Base-by-base conservation (phyloP, 371 early-diverging fungal genomes). In the Syncephalastrum sp. region DNA sequence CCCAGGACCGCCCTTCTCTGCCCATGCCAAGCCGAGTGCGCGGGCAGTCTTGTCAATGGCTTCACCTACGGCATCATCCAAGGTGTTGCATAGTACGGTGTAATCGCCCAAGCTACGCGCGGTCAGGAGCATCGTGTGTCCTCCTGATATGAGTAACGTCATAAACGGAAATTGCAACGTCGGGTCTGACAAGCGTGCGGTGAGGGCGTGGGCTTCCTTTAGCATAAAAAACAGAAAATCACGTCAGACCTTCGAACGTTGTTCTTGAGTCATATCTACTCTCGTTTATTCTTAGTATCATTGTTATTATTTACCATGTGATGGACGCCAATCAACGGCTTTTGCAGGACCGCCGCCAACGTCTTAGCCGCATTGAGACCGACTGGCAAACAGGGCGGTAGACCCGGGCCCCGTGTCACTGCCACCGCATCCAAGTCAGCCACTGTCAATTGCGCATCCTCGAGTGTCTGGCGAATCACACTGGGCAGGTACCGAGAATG, bases 41-140 rank as follows among this genome's bases (percentile, higher is more conserved):
- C 93, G 75, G 1, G 92, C 85, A 1, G 82, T 83, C 64, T 91
- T 93, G 70, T 93, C 93, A 55, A 88, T 89, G 3, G 91, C 91
- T 53, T 91, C 92, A 13, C 93, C 92, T 8, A 91, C 81, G 16
- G 90, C 86, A 63, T 91, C 88, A 71, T 92, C 93, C 23, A 88
- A 61, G 3, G 92, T 91, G 1, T 85, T 77, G 15, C 86, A 92
- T 21, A 93, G 56, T 42, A 77, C 67, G 29, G 79, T 75, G 67
- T 91, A 87, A 5, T 82, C 67, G 48, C 84, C 82, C 27, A 92
- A 77, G n/a, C 66, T 72, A 44, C 88, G 82, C 0, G 81, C 88
- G 2, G 88, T 65, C 25, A 92, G 57, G 14, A 89, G 62, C 49
- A 90, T 63, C 8, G 92, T 92, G 62, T 93, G 93, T 6, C 93